A percentile compares a stretch with the other conserved stretches of the same genome.
Conservation (phyloP, 352 stramenopile species). For the Phytophthora pinifolia region DNA sequence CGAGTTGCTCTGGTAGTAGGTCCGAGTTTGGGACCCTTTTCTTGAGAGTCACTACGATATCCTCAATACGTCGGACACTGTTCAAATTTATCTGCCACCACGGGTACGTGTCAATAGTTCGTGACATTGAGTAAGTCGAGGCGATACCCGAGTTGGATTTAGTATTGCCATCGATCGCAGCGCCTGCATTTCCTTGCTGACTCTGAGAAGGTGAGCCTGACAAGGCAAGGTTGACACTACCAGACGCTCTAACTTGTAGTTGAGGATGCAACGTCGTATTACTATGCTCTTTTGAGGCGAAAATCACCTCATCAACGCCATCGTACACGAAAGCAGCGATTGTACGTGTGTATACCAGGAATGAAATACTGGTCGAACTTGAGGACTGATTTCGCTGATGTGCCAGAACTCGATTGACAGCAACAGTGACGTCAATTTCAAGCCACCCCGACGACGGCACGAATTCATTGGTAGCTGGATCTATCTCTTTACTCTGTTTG, state of each 20-base stretch:
- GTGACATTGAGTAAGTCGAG: constrained; percentile 57
- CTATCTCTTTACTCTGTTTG: constrained; percentile 33
- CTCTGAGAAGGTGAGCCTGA: constrained; percentile 43
- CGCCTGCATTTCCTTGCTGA: constrained; percentile 43
- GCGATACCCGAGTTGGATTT: constrained; percentile 40
- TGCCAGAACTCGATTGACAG: constrained; percentile 52
- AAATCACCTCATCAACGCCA: constrained; percentile 50
- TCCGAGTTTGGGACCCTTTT: constrained; percentile 34
- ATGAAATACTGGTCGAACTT: constrained; percentile 38
- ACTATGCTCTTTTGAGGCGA: constrained; percentile 59
- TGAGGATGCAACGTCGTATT: constrained; percentile 37
- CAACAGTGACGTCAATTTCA: constrained; percentile 67
- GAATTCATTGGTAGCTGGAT: constrained; percentile 42
- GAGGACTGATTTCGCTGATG: constrained; percentile 25
- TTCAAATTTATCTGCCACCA: constrained; percentile 67
- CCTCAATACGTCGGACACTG: constrained; percentile 37
- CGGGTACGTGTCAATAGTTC: constrained; percentile 40
- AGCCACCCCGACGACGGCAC: constrained; percentile 46
- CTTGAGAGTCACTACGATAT: constrained; percentile 55
- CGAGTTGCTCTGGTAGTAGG: constrained; percentile 33
- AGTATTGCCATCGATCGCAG: constrained; percentile 46
- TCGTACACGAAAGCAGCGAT: constrained; percentile 48
- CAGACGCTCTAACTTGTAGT: constrained; percentile 48
- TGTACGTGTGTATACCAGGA: constrained; percentile 55
- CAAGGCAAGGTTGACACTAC: constrained; percentile 48